Base-by-base conservation (phyloP, 1,284 basidiomycete species). In the Porogramme epimiltina region DNA sequence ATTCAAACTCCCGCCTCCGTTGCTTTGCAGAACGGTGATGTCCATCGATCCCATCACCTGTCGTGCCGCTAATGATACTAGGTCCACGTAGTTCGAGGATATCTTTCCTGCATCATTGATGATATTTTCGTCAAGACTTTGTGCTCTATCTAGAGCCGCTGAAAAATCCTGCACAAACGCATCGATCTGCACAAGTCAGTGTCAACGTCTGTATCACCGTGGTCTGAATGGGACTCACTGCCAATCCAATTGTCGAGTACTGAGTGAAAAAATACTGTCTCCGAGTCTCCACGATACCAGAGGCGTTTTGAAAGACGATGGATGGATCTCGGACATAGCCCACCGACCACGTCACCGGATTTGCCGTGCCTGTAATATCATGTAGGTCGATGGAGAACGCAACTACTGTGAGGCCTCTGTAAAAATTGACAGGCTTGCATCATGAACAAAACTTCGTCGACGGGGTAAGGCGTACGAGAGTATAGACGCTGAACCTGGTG, bases 311-410 rank as follows among this genome's bases (percentile, higher is more conserved):
- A 37, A 59, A 65, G 26, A 49, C 11, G 25, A 62, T 60, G 1
- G 54, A 40, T 5, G 65, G 62, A 42, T 62, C 54, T 3, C 65
- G 59, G 8, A 60, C 51, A n/a, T 56, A 52, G 3, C 63, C 65
- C 5, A 66, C 38, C 3, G 58, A 45, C 63, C 61, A 66, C 0
- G 62, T 58, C 10, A 62, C 51, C 0, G 65, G 55, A 8, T 26
- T 42, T 10, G 45, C 18, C 3, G 59, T 62, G 11, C 19, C 22
- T 4, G 41, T 46, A 20, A 66, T 60, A 19, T 15, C 49, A 3
- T 62, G 63, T 2, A 65, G 51, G 40, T 66, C 59, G 0, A 60
- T 46, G 1, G 65, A 36, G n/a, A 62, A 48, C 11, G 52, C 60
- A 38, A 55, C 60, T 1, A 9, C n/a, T 16, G n/a, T 37, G n/a